Evolutionary conservation across 345 rosid species (phyloP), one percentile per base, ranked within the genome.

Genomic region (Syzygium jambos): DNA sequence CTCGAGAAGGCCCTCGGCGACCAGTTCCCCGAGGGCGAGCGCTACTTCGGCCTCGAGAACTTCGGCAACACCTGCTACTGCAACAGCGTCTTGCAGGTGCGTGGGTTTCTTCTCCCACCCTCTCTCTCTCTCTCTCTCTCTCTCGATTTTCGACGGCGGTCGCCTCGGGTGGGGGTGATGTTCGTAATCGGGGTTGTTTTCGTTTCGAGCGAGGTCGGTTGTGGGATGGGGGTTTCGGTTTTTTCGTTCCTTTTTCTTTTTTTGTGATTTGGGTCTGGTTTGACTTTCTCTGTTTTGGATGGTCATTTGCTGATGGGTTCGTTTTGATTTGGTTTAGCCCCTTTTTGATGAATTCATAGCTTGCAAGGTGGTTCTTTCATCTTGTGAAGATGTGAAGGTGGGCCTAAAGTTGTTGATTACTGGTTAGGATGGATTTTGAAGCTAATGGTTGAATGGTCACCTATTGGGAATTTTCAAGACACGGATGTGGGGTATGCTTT

Each of bases 1-100:
- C 99, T 98, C 89, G 99, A 98, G 96, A 98, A 98, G 91, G 99
- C 99, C 89, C 94, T 98, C 56, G 99, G 99, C 90, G 99, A 98
- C 92, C 98, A 96, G 92, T 98, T 98, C 90, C 99, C 99, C 19
- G 99, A 98, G 93, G 99, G 99, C 84, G 99, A 98, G 89, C 96
- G 99, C 29, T 98, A 96, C 92, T 98, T 98, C 84, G 99, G 99
- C 84, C 96, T 98, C 87, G 99, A 98, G 95, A 98, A 98, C 91
- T 98, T 96, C 90, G 99, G 99, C 89, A 98, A 98, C 89, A 98
- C 99, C 88, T 98, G 99, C 88, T 98, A 98, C 92, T 98, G 99
- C 87, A 98, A 98, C 91, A 96, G 98, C 94, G 99, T 96, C 86
- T 93, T 96, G 89, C 99, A 98, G 99, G 99, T 98, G 78, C 38